Conservation (phyloP, 345 rosid genomes). For the Linum lewisii region DNA sequence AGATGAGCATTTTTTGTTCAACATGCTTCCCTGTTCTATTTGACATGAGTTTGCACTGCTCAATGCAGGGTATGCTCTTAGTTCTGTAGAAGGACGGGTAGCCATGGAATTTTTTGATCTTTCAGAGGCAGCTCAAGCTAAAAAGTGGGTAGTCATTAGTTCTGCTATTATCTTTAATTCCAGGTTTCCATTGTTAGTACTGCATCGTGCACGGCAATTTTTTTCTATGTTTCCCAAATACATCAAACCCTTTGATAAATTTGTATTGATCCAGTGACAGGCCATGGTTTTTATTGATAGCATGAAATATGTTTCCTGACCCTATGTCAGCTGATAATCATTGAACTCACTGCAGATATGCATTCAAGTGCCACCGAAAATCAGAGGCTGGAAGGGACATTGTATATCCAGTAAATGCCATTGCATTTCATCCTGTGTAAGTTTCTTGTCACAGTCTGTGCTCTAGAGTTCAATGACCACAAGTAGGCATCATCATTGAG, state of each 20-base stretch:
- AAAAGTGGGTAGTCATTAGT: constrained; percentile 44
- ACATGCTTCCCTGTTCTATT: background rate
- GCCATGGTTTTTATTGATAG: no score
- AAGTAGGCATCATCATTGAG: background rate
- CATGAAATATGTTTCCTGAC: background rate
- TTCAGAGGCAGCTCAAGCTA: constrained; percentile 86
- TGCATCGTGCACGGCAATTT: background rate
- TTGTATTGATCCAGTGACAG: no score
- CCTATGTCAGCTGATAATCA: background rate
- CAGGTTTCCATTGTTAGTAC: background rate
- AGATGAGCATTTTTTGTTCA: background rate
- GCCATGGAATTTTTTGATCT: constrained; percentile 98
- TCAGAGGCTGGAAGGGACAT: constrained; percentile 96
- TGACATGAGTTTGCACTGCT: constrained; percentile 10
- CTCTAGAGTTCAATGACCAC: background rate
- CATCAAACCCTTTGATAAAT: no score
- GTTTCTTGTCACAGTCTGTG: constrained; percentile 17
- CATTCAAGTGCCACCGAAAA: constrained; percentile 96
- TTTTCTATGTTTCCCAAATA: background rate
- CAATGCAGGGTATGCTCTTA: constrained; percentile 90
- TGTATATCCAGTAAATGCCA: constrained; percentile 90
- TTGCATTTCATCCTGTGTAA: constrained; percentile 98
- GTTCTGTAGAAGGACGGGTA: constrained; percentile 94
- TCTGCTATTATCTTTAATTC: background rate
- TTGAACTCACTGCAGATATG: constrained; percentile 49